These are phyloP conservation scores for Cystofilobasidium bisporidii DNA, from an alignment of 768 basidiomycete genomes.

Conservation along the genomic window DNA sequence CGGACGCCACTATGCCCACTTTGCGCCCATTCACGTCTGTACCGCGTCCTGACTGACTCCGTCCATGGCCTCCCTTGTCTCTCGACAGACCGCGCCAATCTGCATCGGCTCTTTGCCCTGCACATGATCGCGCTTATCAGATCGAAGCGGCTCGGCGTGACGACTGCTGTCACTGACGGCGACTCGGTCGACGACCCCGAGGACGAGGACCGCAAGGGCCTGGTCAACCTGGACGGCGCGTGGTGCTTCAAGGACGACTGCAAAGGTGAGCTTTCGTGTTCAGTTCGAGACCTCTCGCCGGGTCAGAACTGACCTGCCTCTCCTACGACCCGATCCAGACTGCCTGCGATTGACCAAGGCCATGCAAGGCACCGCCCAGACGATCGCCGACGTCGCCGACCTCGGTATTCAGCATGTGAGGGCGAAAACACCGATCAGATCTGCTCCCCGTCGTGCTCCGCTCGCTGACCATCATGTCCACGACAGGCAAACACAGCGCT, in stretches of 20 bases:
- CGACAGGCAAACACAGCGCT: conserved; percentile 61
- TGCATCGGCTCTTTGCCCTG: conserved; percentile 63
- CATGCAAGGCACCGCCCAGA: conserved; percentile 54
- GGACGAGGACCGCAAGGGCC: conserved; percentile 45
- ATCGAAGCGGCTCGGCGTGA: conserved; percentile 48
- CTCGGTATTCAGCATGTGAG: conserved; percentile 22
- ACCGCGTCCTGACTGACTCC: too few species aligned
- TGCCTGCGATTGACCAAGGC: conserved; percentile 71
- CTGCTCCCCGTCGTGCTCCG: conserved; percentile 58
- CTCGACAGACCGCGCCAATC: conserved; percentile 63
- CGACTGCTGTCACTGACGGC: neutral
- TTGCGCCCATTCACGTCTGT: neutral
- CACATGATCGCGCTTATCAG: conserved; percentile 66
- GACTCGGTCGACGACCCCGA: neutral
- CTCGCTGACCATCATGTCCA: conserved; percentile 14
- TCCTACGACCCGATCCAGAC: too few species aligned
- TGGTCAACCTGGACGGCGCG: conserved; percentile 61
- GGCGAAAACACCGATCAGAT: conserved; percentile 43
- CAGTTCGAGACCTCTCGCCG: too few species aligned
- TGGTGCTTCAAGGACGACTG: conserved; percentile 83
- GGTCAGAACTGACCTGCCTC: too few species aligned
- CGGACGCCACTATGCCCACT: conserved; percentile 28
- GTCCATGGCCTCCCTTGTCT: neutral
- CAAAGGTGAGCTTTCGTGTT: conserved; percentile 53
- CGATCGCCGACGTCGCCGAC: conserved; percentile 51